Percentiles rank a stretch among this genome's conserved stretches.
phyloP scores from a whole-genome alignment of 1,284 basidiomycete genomes.

The Boletus semigastroideus region DNA sequence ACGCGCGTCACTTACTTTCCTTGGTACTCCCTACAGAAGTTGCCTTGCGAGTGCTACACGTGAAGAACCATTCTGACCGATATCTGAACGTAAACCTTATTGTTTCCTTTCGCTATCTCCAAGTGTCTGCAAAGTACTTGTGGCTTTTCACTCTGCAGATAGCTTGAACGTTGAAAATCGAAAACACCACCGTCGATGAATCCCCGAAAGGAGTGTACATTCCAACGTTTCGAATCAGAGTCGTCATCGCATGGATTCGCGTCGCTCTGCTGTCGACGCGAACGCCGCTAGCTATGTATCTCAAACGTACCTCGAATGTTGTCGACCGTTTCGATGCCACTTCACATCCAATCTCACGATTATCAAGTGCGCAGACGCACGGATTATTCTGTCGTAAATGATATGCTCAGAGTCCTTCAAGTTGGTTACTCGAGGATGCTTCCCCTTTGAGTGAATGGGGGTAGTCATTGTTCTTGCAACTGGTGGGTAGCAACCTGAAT shows the following conservation, averaged over 20 bases:
- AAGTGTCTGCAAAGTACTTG: background rate
- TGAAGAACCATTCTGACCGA: too few relatives aligned
- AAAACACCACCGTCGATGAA: too few relatives aligned
- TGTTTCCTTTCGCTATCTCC: background rate
- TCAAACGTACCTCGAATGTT: slow-evolving; percentile 23
- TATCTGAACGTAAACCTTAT: too few relatives aligned
- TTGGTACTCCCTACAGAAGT: too few relatives aligned
- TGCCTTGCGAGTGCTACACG: too few relatives aligned
- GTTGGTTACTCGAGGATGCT: slow-evolving; percentile 19
- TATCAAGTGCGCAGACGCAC: slow-evolving; percentile 27
- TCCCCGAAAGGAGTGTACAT: too few relatives aligned
- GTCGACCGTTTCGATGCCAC: slow-evolving; percentile 29
- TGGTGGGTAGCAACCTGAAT: slow-evolving; percentile 13
- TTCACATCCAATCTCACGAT: slow-evolving; percentile 32
- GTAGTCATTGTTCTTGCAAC: too few relatives aligned
- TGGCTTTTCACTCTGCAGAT: background rate
- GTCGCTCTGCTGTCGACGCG: slow-evolving; percentile 14
- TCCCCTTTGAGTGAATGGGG: too few relatives aligned
- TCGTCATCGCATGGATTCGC: too few relatives aligned
- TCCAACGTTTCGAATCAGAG: too few relatives aligned
- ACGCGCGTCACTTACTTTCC: too few relatives aligned
- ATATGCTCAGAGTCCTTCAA: slow-evolving; percentile 26
- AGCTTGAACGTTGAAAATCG: too few relatives aligned
- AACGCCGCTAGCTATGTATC: slow-evolving; percentile 8
- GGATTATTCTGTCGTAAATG: slow-evolving; percentile 28